phyloP scores from a whole-genome alignment of 164 flowering plant species.

The Vitis riparia region DNA sequence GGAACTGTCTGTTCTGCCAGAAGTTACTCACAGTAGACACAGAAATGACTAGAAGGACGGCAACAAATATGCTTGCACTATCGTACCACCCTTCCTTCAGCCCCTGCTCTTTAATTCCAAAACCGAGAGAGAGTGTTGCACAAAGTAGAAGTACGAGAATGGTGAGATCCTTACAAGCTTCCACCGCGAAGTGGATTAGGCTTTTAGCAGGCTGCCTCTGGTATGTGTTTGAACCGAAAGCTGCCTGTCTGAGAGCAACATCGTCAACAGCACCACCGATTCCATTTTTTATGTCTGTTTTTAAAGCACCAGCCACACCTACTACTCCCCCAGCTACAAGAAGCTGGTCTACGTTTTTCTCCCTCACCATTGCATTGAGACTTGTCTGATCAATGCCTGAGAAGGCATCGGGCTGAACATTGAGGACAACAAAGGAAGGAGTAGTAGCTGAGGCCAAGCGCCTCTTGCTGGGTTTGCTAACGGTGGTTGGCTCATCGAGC shows the following conservation, averaged over 20 bases:
- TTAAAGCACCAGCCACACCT: constrained; percentile 20
- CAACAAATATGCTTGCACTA: constrained; percentile 43
- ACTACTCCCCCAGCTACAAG: constrained; percentile 24
- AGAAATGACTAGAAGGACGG: constrained; percentile 39
- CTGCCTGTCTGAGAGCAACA: constrained; percentile 12
- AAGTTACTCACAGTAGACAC: constrained; percentile 40
- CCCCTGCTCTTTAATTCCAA: constrained; percentile 44
- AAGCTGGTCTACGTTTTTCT: constrained; percentile 27
- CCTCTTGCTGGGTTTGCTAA: neutral
- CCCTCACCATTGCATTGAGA: constrained; percentile 29
- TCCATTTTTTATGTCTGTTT: constrained; percentile 21
- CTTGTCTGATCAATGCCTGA: constrained; percentile 16
- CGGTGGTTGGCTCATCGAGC: no score
- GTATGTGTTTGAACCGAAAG: constrained; percentile 39
- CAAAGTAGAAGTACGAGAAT: constrained; percentile 35
- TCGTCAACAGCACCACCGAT: constrained; percentile 22
- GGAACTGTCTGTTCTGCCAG: constrained; percentile 40
- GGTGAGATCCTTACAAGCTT: constrained; percentile 40
- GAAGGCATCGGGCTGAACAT: neutral
- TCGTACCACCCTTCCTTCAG: constrained; percentile 43
- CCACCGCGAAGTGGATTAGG: constrained; percentile 30
- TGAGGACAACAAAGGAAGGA: no score
- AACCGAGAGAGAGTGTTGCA: constrained; percentile 37
- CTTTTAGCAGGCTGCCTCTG: constrained; percentile 27
- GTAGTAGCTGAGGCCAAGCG: neutral